Evolutionary conservation across 768 basidiomycete species (phyloP).

Genomic region (Boletus reticuloceps): DNA sequence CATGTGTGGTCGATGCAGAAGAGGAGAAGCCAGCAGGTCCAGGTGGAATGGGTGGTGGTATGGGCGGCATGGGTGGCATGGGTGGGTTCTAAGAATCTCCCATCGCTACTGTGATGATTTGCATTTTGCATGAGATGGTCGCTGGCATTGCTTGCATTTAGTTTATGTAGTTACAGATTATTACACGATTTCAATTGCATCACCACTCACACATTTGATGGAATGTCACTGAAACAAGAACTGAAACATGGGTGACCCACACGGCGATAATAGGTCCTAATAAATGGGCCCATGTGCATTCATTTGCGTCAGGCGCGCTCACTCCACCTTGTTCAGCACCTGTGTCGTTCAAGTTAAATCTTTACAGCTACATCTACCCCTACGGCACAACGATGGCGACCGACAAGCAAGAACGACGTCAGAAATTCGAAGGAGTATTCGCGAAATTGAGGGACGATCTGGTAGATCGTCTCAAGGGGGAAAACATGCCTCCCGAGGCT

Average conservation of each 20-base stretch:
- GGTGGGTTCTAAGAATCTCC: conserved; percentile 42
- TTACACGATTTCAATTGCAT: no score
- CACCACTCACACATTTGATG: no score
- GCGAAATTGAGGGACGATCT: conserved; percentile 74
- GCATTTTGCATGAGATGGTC: neutral
- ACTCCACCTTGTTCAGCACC: no score
- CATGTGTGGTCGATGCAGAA: conserved; percentile 86
- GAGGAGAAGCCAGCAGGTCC: conserved; percentile 63
- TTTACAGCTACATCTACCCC: no score
- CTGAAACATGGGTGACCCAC: neutral
- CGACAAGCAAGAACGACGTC: conserved; percentile 46
- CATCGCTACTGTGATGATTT: neutral
- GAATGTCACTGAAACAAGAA: no score
- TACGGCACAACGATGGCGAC: conserved; percentile 15
- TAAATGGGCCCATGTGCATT: no score
- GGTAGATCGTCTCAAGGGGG: conserved; percentile 57
- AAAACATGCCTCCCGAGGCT: conserved; percentile 83
- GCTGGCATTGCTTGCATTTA: conserved; percentile 3
- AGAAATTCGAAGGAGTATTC: conserved; percentile 73
- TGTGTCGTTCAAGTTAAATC: no score
- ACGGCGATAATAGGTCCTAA: neutral
- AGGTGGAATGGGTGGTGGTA: conserved; percentile 56
- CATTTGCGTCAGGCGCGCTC: no score
- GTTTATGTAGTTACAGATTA: conserved; percentile 15
- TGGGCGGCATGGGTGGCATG: conserved; percentile 60